phyloP scores from a whole-genome alignment of 176 grass and related monocot genomes.

The Triticum urartu region DNA sequence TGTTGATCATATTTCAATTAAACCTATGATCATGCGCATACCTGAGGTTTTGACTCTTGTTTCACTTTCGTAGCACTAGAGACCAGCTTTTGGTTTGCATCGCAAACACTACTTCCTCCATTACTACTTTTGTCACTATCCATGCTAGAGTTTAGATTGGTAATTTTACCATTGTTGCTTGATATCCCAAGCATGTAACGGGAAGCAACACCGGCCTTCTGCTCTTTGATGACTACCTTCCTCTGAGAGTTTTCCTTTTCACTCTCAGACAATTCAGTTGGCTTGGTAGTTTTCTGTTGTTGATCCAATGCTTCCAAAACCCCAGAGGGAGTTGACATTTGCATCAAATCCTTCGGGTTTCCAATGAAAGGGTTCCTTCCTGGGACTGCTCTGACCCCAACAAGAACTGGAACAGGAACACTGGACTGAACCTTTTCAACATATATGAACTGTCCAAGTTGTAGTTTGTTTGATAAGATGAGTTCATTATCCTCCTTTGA shows the following conservation, averaged over 20 bases:
- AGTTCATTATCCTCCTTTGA: slow-evolving; percentile 97
- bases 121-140: slow-evolving; percentile 53
- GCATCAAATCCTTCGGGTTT: slow-evolving; percentile 97
- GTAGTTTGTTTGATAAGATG: slow-evolving; percentile 91
- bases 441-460: slow-evolving; percentile 98
- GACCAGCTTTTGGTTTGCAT: slow-evolving; percentile 46
- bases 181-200: slow-evolving; percentile 91
- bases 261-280: slow-evolving; percentile 56
- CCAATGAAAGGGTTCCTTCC: slow-evolving; percentile 93
- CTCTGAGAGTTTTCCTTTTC: slow-evolving; percentile 84
- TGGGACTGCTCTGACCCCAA: slow-evolving; percentile 84
- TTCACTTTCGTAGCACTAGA: slow-evolving; percentile 38
- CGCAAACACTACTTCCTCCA: slow-evolving; percentile 44
- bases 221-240: slow-evolving; percentile 81
- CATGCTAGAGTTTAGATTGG: slow-evolving; percentile 51
- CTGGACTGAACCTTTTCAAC: slow-evolving; percentile 91
- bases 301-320: slow-evolving; percentile 58
- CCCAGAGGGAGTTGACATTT: slow-evolving; percentile 71
- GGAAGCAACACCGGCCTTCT: slow-evolving; percentile 74
- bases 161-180: slow-evolving; percentile 59
- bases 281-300: slow-evolving; percentile 47
- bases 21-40: slow-evolving; percentile 41
- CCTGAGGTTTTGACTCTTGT: slow-evolving; percentile 77
- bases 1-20: no score
- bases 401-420: slow-evolving; percentile 82